Evolutionary conservation across 768 basidiomycete species (phyloP).

Genomic region (Cystobasidium onofrii): DNA sequence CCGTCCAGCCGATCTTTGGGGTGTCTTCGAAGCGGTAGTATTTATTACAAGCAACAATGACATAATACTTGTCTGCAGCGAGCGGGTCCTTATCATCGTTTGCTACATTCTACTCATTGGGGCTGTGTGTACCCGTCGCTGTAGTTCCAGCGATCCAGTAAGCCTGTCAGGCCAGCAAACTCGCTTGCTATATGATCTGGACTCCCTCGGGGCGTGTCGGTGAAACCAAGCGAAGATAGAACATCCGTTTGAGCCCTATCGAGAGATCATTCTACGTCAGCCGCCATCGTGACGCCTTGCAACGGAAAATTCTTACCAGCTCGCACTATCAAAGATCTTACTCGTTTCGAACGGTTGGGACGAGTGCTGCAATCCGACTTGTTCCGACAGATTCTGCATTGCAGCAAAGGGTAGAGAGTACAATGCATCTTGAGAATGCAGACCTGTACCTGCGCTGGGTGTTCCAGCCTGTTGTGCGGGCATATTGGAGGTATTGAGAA

Average conservation of each 20-base stretch:
- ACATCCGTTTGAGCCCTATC: conserved; percentile 22
- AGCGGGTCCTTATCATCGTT: no score
- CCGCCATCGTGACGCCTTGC: no score
- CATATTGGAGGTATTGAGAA: not conserved
- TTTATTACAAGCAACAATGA: no score
- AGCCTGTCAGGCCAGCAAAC: not conserved
- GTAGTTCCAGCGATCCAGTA: conserved; percentile 21
- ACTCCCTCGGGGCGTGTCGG: not conserved
- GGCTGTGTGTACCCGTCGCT: not conserved
- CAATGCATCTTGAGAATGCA: not conserved
- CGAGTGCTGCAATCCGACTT: not conserved
- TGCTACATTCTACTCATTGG: not conserved
- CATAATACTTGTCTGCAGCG: no score
- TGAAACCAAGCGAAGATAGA: conserved; percentile 14
- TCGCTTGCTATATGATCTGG: not conserved
- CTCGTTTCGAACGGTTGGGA: not conserved
- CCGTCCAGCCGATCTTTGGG: no score
- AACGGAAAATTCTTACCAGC: not conserved
- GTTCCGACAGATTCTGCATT: conserved; percentile 2
- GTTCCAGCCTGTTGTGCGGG: not conserved
- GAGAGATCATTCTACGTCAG: not conserved
- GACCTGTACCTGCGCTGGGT: not conserved
- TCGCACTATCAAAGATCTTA: conserved; percentile 12
- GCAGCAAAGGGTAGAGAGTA: not conserved
- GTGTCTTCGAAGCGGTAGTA: no score